phyloP scores from a whole-genome alignment of 768 basidiomycete genomes.

The Tylopilus intermedius region DNA sequence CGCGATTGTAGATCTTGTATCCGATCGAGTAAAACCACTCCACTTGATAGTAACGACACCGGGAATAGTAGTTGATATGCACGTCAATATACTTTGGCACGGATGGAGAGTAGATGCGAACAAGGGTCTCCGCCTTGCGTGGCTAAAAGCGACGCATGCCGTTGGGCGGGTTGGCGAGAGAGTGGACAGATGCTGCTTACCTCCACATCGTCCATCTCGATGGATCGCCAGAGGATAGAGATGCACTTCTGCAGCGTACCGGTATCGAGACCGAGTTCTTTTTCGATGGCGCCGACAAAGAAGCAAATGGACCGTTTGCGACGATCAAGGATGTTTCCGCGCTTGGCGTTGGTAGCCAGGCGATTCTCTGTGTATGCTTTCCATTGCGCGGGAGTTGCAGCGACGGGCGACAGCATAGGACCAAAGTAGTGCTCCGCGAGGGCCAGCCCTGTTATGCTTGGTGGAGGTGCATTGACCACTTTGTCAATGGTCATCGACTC shows the following conservation, averaged over 20 bases:
- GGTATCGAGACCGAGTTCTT: background rate
- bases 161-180: too few species aligned
- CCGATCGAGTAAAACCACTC: constrained; percentile 11
- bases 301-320: background rate
- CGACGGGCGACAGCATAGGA: too few species aligned
- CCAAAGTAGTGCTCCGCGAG: too few species aligned
- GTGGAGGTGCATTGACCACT: background rate
- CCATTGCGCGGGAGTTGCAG: constrained; percentile 1
- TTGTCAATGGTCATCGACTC: too few species aligned
- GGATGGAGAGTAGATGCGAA: constrained; percentile 7
- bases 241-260: constrained; percentile 8
- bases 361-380: constrained; percentile 6
- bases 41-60: background rate
- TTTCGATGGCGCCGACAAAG: constrained; percentile 2
- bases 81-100: constrained; percentile 11
- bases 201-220: background rate
- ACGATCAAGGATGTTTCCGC: background rate
- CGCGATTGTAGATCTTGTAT: background rate
- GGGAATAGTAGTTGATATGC: constrained; percentile 7
- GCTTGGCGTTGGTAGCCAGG: background rate
- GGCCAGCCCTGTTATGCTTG: background rate
- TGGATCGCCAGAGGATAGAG: background rate
- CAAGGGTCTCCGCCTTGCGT: background rate
- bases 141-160: background rate
- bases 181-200: too few species aligned